phyloP scores from a whole-genome alignment of 768 basidiomycete genomes.

The Coprinopsis strossmayeri region DNA sequence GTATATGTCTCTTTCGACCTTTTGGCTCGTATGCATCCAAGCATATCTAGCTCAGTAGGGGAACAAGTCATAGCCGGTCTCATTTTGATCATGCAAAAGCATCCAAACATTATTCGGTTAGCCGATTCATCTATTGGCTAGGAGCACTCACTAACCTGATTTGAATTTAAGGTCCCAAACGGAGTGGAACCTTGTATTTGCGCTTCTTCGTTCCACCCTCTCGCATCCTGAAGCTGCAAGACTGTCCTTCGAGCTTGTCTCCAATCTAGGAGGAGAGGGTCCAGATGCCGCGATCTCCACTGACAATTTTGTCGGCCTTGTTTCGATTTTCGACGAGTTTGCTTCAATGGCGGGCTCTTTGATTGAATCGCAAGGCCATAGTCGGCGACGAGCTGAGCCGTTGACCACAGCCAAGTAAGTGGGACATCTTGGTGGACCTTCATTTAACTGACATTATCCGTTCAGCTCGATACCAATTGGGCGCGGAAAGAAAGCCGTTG shows the following conservation, averaged over 20 bases:
- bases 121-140: too few species aligned
- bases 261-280: constrained; percentile 57
- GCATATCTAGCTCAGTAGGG: constrained; percentile 71
- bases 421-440: background rate
- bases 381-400: constrained; percentile 43
- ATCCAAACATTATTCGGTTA: constrained; percentile 22
- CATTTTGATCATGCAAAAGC: constrained; percentile 68
- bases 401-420: constrained; percentile 46
- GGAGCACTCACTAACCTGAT: too few species aligned
- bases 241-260: constrained; percentile 75
- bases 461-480: constrained; percentile 69
- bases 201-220: constrained; percentile 79
- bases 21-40: constrained; percentile 70
- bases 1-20: constrained; percentile 92
- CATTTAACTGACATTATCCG: constrained; percentile 6
- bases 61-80: constrained; percentile 90
- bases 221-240: constrained; percentile 84
- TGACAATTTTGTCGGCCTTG: constrained; percentile 78
- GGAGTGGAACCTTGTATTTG: constrained; percentile 93
- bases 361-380: constrained; percentile 51
- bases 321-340: constrained; percentile 83
- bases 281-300: constrained; percentile 51
- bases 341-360: constrained; percentile 62
- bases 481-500: constrained; percentile 78
- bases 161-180: constrained; percentile 65